Evolutionary conservation across 2,329 filamentous ascomycete species (phyloP).

Genomic region (Trichoderma sp.): DNA sequence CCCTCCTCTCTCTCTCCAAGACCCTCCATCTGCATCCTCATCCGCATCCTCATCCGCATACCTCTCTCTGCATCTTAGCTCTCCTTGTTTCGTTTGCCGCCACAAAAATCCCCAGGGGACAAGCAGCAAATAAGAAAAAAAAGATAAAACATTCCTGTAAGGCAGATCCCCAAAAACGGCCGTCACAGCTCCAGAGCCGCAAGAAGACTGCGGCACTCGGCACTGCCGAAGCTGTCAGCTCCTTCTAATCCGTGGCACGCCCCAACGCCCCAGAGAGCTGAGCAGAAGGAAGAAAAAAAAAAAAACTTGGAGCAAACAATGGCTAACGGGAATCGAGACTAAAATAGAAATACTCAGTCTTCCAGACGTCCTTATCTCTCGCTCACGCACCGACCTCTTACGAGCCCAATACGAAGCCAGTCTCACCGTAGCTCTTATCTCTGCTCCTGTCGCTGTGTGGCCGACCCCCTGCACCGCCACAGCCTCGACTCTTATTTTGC

Average conservation of each 20-base stretch:
- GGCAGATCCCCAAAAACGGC: background rate
- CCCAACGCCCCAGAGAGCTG: background rate
- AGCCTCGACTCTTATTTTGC: background rate
- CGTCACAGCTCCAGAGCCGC: background rate
- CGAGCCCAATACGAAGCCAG: conserved; percentile 14
- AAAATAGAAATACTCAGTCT: conserved; percentile 8
- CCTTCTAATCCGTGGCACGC: conserved; percentile 2
- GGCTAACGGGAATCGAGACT: conserved; percentile 7
- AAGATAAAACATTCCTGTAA: background rate
- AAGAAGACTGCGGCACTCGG: conserved; percentile 2
- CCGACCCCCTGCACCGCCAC: conserved; percentile 12
- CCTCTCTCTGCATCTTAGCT: background rate
- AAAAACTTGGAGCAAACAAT: conserved; percentile 1
- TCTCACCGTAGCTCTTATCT: conserved; percentile 11
- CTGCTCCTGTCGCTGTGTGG: background rate
- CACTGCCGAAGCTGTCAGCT: conserved; percentile 18
- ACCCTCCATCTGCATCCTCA: background rate
- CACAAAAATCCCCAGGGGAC: background rate
- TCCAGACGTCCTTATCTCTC: conserved; percentile 2
- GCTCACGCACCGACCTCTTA: conserved; percentile 9
- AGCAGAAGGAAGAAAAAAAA: background rate
- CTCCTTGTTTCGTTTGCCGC: background rate
- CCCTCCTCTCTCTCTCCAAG: background rate
- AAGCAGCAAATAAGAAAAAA: background rate
- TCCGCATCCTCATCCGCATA: background rate